Evolutionary conservation across 805 yeast genomes (phyloP).

Genomic region (Komagataella ulmi): DNA sequence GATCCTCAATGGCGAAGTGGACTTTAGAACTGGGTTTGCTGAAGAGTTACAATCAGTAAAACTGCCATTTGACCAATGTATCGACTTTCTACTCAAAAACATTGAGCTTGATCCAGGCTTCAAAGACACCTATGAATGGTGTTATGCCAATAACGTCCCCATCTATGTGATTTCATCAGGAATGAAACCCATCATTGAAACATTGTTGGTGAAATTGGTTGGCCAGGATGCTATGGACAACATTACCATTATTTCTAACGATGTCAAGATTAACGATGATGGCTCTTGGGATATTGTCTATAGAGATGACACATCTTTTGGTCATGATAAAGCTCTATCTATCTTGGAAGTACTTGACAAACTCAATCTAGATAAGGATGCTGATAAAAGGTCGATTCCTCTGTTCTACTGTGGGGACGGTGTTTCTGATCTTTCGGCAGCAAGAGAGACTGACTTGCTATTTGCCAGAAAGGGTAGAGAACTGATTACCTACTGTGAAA

Average conservation of each 20-base stretch:
- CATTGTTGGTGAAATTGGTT: constrained; percentile 58
- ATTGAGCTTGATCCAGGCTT: constrained; percentile 86
- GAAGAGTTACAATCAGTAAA: constrained; percentile 72
- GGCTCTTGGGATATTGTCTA: constrained; percentile 75
- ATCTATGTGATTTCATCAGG: constrained; percentile 85
- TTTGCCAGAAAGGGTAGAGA: constrained; percentile 93
- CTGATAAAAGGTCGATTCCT: neutral
- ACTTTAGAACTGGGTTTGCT: constrained; percentile 74
- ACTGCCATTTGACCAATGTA: constrained; percentile 71
- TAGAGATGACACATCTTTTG: constrained; percentile 77
- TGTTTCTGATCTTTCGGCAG: constrained; percentile 89
- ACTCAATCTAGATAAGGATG: constrained; percentile 8
- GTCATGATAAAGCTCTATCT: constrained; percentile 87
- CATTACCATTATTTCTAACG: constrained; percentile 76
- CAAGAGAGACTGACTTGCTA: constrained; percentile 83
- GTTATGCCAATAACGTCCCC: constrained; percentile 58
- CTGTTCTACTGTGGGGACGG: constrained; percentile 97
- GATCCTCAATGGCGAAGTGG: constrained; percentile 52
- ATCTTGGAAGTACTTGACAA: constrained; percentile 36
- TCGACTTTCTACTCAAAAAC: constrained; percentile 50
- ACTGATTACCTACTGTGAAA: constrained; percentile 69
- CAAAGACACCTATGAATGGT: constrained; percentile 69
- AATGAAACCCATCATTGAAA: constrained; percentile 83
- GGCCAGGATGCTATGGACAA: constrained; percentile 63
- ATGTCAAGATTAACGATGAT: constrained; percentile 40